Percentiles rank a stretch among this genome's conserved stretches.
Evolutionary conservation across 2,329 filamentous ascomycete genomes (phyloP).

Genomic region (Xylariaceae sp.): DNA sequence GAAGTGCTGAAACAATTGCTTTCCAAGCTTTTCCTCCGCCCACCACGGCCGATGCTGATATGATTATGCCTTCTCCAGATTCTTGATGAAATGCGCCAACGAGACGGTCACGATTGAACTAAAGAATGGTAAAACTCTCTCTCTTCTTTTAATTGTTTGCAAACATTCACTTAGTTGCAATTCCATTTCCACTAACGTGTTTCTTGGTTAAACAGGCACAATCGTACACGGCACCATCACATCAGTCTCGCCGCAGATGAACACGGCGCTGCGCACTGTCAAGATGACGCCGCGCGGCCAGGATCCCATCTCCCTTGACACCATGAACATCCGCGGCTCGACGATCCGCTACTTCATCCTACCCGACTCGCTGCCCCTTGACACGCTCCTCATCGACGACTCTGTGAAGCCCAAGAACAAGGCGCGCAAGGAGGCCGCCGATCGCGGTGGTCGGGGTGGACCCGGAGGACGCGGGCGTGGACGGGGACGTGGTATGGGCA

Average conservation of each 20-base stretch:
- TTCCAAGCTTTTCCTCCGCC: conserved; percentile 44
- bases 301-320: conserved; percentile 86
- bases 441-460: conserved; percentile 62
- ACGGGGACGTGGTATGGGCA: conserved; percentile 52
- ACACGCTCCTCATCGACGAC: conserved; percentile 95
- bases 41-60: conserved; percentile 42
- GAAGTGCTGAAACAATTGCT: conserved; percentile 52
- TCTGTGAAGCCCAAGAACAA: conserved; percentile 99
- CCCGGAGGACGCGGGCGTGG: conserved; percentile 62
- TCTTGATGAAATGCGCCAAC: conserved; percentile 99
- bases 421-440: conserved; percentile 85
- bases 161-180: background rate
- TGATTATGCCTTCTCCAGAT: conserved; percentile 62
- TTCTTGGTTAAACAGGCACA: conserved; percentile 80
- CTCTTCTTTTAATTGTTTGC: background rate
- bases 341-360: conserved; percentile 97
- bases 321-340: conserved; percentile 95
- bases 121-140: conserved; percentile 80
- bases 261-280: conserved; percentile 91
- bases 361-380: conserved; percentile 91
- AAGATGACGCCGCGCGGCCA: conserved; percentile 95
- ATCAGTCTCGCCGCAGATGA: conserved; percentile 97
- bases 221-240: conserved; percentile 97
- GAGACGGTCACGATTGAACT: conserved; percentile 98
- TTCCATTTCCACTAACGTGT: conserved; percentile 8